Evolutionary conservation across 1,284 basidiomycete genomes (phyloP).

Genomic region (Coriolopsis trogii): DNA sequence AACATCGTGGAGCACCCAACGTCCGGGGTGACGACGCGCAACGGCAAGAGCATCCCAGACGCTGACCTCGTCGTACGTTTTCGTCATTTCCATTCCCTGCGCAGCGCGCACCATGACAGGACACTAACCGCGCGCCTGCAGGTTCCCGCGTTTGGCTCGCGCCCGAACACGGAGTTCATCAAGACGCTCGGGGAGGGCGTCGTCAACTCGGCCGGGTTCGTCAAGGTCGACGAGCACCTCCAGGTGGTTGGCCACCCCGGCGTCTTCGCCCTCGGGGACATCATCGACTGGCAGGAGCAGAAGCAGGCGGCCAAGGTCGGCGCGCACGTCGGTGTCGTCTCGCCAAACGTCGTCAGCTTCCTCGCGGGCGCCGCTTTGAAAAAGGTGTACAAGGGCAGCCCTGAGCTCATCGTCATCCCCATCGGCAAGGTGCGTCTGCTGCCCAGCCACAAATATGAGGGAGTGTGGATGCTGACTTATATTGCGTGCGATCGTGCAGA

Average conservation of each 20-base stretch:
- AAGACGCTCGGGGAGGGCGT: slow-evolving; percentile 44
- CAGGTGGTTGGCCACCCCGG: slow-evolving; percentile 49
- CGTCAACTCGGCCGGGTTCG: slow-evolving; percentile 43
- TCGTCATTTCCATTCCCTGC: slow-evolving; percentile 24
- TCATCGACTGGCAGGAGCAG: slow-evolving; percentile 60
- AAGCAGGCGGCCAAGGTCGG: slow-evolving; percentile 55
- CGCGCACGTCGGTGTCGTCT: slow-evolving; percentile 47
- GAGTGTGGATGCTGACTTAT: background rate
- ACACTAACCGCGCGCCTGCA: slow-evolving; percentile 21
- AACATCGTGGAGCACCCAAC: slow-evolving; percentile 34
- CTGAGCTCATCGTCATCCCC: slow-evolving; percentile 58
- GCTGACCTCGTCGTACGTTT: slow-evolving; percentile 61
- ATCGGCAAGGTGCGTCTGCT: slow-evolving; percentile 54
- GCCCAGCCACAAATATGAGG: background rate
- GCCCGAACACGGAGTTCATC: slow-evolving; percentile 55
- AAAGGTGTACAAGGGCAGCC: slow-evolving; percentile 51
- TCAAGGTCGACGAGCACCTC: slow-evolving; percentile 55
- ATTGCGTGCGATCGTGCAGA: slow-evolving; percentile 37
- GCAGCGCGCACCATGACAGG: background rate
- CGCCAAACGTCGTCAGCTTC: slow-evolving; percentile 50
- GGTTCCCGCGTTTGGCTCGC: slow-evolving; percentile 51
- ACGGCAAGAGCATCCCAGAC: slow-evolving; percentile 48
- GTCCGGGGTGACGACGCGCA: slow-evolving; percentile 52
- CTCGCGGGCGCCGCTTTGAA: slow-evolving; percentile 38
- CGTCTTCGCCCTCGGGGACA: slow-evolving; percentile 64